Conservation (phyloP, 2,329 filamentous ascomycete genomes). For the Pseudocercospora fuligena region DNA sequence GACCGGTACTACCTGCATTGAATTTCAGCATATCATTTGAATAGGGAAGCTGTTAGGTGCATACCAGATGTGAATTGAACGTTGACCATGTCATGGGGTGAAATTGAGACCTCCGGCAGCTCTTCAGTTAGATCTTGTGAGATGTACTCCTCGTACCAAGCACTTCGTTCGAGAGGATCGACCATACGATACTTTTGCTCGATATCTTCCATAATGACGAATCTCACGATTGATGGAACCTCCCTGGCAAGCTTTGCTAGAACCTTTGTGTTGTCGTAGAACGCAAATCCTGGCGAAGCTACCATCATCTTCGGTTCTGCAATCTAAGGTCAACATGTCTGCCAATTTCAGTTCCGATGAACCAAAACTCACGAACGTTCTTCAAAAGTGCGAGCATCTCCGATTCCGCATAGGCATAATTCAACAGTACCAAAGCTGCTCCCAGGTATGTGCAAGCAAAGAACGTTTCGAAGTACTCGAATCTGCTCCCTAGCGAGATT, state of each 20-base stretch:
- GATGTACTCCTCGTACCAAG: slow-evolving; percentile 34
- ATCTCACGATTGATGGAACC: slow-evolving; percentile 49
- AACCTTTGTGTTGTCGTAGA: slow-evolving; percentile 63
- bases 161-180: slow-evolving; percentile 25
- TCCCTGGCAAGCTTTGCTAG: slow-evolving; percentile 54
- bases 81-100: slow-evolving; percentile 38
- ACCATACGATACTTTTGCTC: slow-evolving; percentile 32
- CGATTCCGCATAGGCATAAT: slow-evolving; percentile 74
- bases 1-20: slow-evolving; percentile 58
- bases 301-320: slow-evolving; percentile 70
- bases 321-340: slow-evolving; percentile 6
- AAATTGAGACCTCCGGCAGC: slow-evolving; percentile 33
- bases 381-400: slow-evolving; percentile 71
- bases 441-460: slow-evolving; percentile 41
- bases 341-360: background rate
- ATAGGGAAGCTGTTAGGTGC: background rate
- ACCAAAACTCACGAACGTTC: slow-evolving; percentile 59
- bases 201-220: slow-evolving; percentile 57
- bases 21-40: background rate
- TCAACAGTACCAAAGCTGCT: slow-evolving; percentile 67
- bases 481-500: slow-evolving; percentile 38
- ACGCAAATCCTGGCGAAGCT: slow-evolving; percentile 67
- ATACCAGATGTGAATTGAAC: slow-evolving; percentile 68
- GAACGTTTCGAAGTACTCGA: slow-evolving; percentile 40
- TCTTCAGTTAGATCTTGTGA: slow-evolving; percentile 23